Evolutionary conservation across 306 rosid species (phyloP), one percentile per base, ranked within the genome.

Genomic region (Pachyrhizus erosus): DNA sequence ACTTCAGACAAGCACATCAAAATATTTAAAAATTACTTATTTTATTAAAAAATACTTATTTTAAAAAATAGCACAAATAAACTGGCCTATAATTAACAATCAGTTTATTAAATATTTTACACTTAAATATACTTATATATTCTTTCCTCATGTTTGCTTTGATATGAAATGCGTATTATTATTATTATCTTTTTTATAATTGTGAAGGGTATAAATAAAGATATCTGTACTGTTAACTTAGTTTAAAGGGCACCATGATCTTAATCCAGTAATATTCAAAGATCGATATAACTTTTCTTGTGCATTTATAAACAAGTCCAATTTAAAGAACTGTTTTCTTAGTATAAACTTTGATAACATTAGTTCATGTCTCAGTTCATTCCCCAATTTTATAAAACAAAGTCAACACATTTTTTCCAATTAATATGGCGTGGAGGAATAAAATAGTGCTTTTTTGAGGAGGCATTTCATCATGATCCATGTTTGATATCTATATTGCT

Each of bases 401-500:
- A 60, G 54, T 80, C 79, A 80, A 72, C 66, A 20, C 9, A 26
- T 2, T 1, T 37, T 23, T 37, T 17, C 39, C 69, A 39, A 37
- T 23, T 26, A 39, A 39, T 48, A 55, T 20, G 29, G n/a, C 13
- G 34, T 5, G 18, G 12, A 29, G 26, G 10, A 31, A 73, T 37
- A 52, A 45, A 71, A 46, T 15, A 75, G 20, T 75, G 12, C 51
- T 66, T 20, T 27, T 82, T 18, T 51, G 23, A 40, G 48, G 37
- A 37, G 39, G 40, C 46, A 81, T 49, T 64, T 73, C 66, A 37
- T 34, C 46, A 68, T 54, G 51, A 21, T 42, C 49, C 1, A 57
- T 68, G 27, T 33, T 69, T 77, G 15, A 70, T 78, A 77, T 83
- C 8, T 76, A 21, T 31, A 14, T 42, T 55, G 37, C 15, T 9